A percentile compares a stretch with the other conserved stretches of the same genome.
These are phyloP conservation scores for Quercus tomentella DNA, from an alignment of 331 rosid species.

Conservation along the genomic window DNA sequence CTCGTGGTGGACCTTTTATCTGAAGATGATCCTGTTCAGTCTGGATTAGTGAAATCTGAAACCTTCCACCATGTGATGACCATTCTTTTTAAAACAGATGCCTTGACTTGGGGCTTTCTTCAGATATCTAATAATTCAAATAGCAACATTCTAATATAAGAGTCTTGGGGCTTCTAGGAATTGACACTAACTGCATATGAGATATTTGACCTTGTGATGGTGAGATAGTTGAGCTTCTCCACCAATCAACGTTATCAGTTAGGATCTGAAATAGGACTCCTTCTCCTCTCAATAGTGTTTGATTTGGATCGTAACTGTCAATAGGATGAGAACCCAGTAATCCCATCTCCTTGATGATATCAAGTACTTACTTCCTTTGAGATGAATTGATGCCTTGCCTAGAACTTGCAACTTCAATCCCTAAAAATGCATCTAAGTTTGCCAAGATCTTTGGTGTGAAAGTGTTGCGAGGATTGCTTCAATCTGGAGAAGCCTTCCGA, in stretches of 20 bases:
- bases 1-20: too few species aligned
- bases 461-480: not conserved
- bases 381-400: not conserved
- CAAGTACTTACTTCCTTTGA: not conserved
- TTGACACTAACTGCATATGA: not conserved
- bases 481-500: not conserved
- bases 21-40: too few species aligned
- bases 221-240: not conserved
- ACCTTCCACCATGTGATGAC: too few species aligned
- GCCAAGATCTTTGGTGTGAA: too few species aligned
- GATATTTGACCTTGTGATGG: not conserved
- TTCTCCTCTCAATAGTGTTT: not conserved
- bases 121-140: not conserved
- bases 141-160: not conserved
- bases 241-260: not conserved
- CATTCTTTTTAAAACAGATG: too few species aligned
- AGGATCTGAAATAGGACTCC: not conserved
- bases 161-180: not conserved
- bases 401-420: not conserved
- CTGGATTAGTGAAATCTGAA: too few species aligned
- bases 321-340: not conserved
- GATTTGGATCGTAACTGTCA: not conserved
- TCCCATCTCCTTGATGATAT: not conserved
- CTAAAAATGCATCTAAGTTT: too few species aligned
- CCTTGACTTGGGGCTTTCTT: not conserved